A percentile compares a stretch with the other conserved stretches of the same genome.
These are phyloP conservation scores for Phytophthora uliginosa DNA, from an alignment of 352 stramenopile species.

Conservation along the genomic window DNA sequence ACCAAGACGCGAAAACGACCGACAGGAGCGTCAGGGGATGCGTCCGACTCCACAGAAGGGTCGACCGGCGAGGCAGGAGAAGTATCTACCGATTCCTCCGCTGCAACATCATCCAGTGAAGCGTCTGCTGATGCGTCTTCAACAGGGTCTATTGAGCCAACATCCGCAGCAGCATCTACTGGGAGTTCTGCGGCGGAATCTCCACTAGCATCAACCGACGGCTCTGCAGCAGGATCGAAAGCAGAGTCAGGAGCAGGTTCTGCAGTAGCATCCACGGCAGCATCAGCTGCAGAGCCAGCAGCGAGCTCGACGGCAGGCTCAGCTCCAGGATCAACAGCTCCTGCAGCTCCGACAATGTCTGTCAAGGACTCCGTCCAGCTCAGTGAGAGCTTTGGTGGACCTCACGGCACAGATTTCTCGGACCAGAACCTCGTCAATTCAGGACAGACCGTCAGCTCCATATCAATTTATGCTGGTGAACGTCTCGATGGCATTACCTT, in stretches of 20 bases:
- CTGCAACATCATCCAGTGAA: not conserved
- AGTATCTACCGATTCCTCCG: not conserved
- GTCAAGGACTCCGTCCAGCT: constrained; percentile 31
- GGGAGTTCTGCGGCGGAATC: not conserved
- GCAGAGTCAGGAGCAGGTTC: not conserved
- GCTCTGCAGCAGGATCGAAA: not conserved
- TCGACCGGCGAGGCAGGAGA: not conserved
- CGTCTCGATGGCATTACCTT: constrained; percentile 34
- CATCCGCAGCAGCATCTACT: not conserved
- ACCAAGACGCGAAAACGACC: not conserved
- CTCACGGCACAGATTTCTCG: constrained; percentile 35
- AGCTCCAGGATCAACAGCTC: not conserved
- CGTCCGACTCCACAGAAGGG: not conserved
- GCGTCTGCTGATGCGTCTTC: not conserved
- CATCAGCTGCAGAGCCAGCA: not conserved
- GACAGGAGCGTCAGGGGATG: not conserved
- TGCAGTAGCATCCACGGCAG: not conserved
- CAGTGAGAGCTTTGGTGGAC: constrained; percentile 35
- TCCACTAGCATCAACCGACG: not conserved
- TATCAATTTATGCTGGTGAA: constrained; percentile 29
- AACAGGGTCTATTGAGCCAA: not conserved
- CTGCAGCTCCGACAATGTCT: constrained; percentile 8
- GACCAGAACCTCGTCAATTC: constrained; percentile 37
- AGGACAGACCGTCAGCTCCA: constrained; percentile 30
- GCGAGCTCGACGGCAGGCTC: not conserved